These are phyloP conservation scores for Citeromyces nyonsensis DNA, from an alignment of 805 yeast species.

Conservation along the genomic window DNA sequence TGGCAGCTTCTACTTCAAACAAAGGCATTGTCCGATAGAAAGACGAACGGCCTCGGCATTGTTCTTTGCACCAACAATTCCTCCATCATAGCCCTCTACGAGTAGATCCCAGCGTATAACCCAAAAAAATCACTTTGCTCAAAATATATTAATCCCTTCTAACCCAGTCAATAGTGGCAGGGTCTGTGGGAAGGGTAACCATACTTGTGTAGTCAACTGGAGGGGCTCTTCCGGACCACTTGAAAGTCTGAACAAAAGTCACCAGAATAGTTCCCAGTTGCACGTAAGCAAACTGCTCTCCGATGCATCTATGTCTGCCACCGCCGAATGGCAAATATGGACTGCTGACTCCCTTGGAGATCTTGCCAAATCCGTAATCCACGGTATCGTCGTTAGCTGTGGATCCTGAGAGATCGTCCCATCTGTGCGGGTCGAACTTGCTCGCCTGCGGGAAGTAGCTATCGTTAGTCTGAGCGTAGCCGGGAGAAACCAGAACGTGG, in stretches of 20 bases:
- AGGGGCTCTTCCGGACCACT: slow-evolving; percentile 62
- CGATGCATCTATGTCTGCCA: slow-evolving; percentile 98
- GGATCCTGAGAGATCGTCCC: slow-evolving; percentile 31
- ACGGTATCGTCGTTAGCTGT: slow-evolving; percentile 22
- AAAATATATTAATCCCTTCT: slow-evolving; percentile 24
- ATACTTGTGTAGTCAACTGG: slow-evolving; percentile 70
- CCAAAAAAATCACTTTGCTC: neutral
- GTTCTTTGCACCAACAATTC: no score
- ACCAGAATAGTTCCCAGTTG: slow-evolving; percentile 81
- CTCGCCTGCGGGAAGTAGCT: slow-evolving; percentile 66
- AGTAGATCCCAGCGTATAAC: neutral
- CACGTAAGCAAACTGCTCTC: slow-evolving; percentile 93
- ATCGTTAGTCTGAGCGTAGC: slow-evolving; percentile 69
- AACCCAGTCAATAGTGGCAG: slow-evolving; percentile 61
- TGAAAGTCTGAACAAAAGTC: slow-evolving; percentile 58
- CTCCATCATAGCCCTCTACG: no score
- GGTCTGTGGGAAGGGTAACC: slow-evolving; percentile 83
- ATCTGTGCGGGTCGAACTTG: slow-evolving; percentile 73
- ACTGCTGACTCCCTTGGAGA: slow-evolving; percentile 89
- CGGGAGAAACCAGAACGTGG: slow-evolving; percentile 86
- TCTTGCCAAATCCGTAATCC: slow-evolving; percentile 95
- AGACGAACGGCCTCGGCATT: no score
- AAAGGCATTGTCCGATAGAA: no score
- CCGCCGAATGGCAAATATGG: slow-evolving; percentile 98
- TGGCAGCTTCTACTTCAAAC: no score